phyloP scores from a whole-genome alignment of 805 yeast species.

The Kodamaea kaohsiungensis region DNA sequence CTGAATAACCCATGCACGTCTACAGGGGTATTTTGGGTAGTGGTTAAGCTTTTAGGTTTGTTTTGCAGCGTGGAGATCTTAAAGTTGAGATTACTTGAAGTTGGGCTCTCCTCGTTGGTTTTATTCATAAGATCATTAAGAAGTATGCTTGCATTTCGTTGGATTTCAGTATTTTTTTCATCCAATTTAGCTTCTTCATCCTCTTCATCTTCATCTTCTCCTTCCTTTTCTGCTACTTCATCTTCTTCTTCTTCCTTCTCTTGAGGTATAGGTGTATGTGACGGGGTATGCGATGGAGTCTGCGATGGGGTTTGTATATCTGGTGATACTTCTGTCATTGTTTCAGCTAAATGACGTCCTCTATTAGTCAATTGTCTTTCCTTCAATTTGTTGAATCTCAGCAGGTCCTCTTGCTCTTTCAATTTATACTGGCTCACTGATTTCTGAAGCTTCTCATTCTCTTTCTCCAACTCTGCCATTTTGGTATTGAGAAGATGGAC shows the following conservation, averaged over 20 bases:
- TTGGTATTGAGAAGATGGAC: slow-evolving; percentile 7
- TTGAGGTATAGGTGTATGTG: not conserved
- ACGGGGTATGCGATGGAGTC: not conserved
- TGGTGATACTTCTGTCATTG: not conserved
- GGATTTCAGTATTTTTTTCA: not conserved
- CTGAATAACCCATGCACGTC: slow-evolving; percentile 15
- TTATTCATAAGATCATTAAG: slow-evolving; percentile 1
- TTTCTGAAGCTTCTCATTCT: slow-evolving; percentile 4
- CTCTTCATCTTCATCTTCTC: not conserved
- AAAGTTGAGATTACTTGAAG: slow-evolving; percentile 1
- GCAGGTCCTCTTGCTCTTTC: not conserved
- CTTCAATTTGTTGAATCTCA: not conserved
- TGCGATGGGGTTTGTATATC: not conserved
- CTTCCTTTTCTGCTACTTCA: not conserved
- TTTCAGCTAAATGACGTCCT: not conserved
- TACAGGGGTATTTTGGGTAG: slow-evolving; percentile 14
- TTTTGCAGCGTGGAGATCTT: slow-evolving; percentile 6
- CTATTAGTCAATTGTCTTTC: slow-evolving; percentile 1
- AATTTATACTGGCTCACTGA: not conserved
- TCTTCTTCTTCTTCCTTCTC: not conserved
- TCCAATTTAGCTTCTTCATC: not conserved
- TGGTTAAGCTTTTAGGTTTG: slow-evolving; percentile 8
- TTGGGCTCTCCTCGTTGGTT: not conserved
- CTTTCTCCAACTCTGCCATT: slow-evolving; percentile 10
- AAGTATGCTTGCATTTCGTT: not conserved